Percentiles rank a stretch among this genome's conserved stretches.
Conservation (phyloP, 768 basidiomycete genomes). For the Rhizopogon rudus region DNA sequence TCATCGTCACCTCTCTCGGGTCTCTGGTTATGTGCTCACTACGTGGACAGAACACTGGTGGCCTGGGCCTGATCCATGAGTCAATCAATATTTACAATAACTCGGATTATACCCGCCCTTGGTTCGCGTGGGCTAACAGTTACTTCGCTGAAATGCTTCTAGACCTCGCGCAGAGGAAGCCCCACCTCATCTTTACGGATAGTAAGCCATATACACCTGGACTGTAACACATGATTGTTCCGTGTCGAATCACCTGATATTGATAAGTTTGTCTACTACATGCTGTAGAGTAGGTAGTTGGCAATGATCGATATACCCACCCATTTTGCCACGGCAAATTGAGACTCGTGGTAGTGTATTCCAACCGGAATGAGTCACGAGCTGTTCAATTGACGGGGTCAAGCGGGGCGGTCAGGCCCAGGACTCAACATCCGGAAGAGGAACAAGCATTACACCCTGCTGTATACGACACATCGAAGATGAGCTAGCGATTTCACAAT, state of each 20-base stretch:
- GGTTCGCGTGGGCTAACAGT: conserved; percentile 85
- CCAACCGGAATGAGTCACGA: conserved; percentile 49
- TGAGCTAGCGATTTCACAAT: no score
- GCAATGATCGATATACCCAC: no score
- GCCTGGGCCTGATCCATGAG: conserved; percentile 77
- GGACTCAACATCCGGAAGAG: conserved; percentile 68
- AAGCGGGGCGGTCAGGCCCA: conserved; percentile 69
- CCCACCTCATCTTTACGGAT: conserved; percentile 56
- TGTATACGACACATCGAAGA: conserved; percentile 67
- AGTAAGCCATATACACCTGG: conserved; percentile 55
- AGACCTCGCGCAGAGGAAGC: conserved; percentile 71
- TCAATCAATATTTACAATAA: conserved; percentile 58
- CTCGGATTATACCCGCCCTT: conserved; percentile 58
- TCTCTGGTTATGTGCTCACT: neutral
- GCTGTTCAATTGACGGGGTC: conserved; percentile 38
- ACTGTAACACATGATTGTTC: conserved; percentile 17
- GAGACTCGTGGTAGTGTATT: no score
- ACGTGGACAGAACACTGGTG: conserved; percentile 55
- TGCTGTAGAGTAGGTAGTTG: no score
- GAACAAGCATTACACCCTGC: conserved; percentile 78
- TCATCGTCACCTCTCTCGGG: neutral
- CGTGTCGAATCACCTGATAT: neutral
- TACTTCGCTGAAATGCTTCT: conserved; percentile 82
- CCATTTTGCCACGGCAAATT: no score
- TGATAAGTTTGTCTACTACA: neutral